Base-by-base conservation (phyloP, 2,329 filamentous ascomycete genomes). In the Alternaria consortialis region DNA sequence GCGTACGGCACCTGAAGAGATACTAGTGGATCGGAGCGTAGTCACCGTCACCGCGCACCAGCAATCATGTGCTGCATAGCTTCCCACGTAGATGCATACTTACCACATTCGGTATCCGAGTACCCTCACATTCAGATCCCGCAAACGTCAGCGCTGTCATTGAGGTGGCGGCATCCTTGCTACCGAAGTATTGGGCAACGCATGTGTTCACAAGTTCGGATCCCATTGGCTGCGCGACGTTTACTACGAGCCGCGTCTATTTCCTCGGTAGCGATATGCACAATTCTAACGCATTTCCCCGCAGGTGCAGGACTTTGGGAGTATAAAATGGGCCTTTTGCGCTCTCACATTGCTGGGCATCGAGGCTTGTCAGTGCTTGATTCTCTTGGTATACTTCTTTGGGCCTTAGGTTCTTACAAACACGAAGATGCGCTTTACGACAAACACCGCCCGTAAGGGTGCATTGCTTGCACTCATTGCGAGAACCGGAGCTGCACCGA, bases 361-460 rank as follows among this genome's bases (percentile, higher is more conserved):
- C 31, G 62, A 70, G 62, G 68, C 68, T 69, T 70, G 60, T 56
- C 56, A 32, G 20, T 60, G 64, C 64, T 66, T 67, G 61, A 62
- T 58, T 34, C 36, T 57, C 13, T 23, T 36, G 12, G 51, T 42
- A 13, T 23, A 39, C 36, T 36, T 32, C 32, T 52, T 20, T 20
- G 15, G 31, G 13, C 17, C 34, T 13, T 46, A 27, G 29, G 23
- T 23, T 43, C 32, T 13, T 50, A 7, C 13, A 15, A 51, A 25
- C 29, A 53, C 58, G 23, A 64, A 59, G 56, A 61, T 60, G 57
- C 48, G 63, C 36, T 46, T 58, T 40, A 31, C 56, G 56, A 36
- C 47, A 20, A 56, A 7, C 29, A 54, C 56, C 12, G 47, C 42
- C 50, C 56, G 27, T 36, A 25, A 60, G 54, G 58, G 44, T 32